Evolutionary conservation across 345 rosid species (phyloP).

Genomic region (Nasturtium officinale): DNA sequence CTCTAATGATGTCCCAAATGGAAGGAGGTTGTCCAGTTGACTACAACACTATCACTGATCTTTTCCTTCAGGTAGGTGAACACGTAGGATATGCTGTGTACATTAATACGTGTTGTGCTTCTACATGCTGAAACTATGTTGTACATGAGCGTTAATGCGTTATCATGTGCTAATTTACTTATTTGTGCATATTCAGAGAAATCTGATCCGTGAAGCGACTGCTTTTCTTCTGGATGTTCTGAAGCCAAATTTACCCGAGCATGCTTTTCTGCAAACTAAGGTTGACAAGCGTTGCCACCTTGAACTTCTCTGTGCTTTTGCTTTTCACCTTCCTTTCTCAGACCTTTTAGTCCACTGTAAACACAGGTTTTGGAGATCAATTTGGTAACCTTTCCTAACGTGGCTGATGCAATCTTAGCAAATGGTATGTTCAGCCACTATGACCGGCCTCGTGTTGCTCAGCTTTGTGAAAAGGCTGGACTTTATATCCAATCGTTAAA

Average conservation of each 20-base stretch:
- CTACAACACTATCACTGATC: constrained; percentile 98
- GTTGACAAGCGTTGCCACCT: constrained; percentile 46
- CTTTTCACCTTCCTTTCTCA: constrained; percentile 23
- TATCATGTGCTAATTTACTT: constrained; percentile 19
- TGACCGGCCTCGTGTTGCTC: constrained; percentile 96
- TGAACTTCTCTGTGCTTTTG: constrained; percentile 15
- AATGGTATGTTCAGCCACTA: constrained; percentile 99
- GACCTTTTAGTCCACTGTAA: constrained; percentile 29
- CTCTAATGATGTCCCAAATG: constrained; percentile 99
- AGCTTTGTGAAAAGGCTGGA: constrained; percentile 99
- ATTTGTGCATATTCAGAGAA: constrained; percentile 62
- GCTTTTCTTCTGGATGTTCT: constrained; percentile 97
- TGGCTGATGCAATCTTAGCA: constrained; percentile 99
- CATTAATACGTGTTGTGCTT: not conserved
- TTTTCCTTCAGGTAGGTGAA: constrained; percentile 88
- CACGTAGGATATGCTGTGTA: not conserved
- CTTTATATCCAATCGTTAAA: constrained; percentile 86
- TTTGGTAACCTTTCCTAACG: constrained; percentile 97
- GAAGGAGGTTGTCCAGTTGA: constrained; percentile 99
- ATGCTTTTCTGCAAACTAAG: constrained; percentile 91
- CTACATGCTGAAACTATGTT: constrained; percentile 1
- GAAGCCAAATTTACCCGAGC: constrained; percentile 97
- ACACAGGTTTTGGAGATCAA: constrained; percentile 95
- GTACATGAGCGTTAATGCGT: constrained; percentile 5
- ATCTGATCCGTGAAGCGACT: constrained; percentile 97